These are phyloP conservation scores for Rosellinia necatrix DNA, from an alignment of 2,329 filamentous ascomycete species.

Conservation along the genomic window DNA sequence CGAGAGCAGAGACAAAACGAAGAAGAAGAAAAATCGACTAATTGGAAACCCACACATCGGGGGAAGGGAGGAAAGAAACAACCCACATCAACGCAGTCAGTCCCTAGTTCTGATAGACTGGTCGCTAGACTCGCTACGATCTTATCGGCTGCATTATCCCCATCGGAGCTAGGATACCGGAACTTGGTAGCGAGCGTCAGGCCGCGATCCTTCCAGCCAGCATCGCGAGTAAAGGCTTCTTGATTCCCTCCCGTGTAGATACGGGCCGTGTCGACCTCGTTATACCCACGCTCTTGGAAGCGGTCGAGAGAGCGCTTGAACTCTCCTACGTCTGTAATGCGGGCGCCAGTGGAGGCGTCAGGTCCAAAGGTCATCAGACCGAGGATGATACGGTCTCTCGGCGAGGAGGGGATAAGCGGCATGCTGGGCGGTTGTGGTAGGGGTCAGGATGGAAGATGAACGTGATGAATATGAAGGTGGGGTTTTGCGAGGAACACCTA, in stretches of 20 bases:
- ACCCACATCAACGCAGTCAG: slow-evolving; percentile 71
- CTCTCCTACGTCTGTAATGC: slow-evolving; percentile 69
- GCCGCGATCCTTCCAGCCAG: slow-evolving; percentile 78
- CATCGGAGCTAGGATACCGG: slow-evolving; percentile 63
- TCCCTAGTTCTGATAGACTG: slow-evolving; percentile 72
- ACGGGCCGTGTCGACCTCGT: slow-evolving; percentile 83
- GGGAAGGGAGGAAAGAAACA: neutral
- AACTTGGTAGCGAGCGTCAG: slow-evolving; percentile 79
- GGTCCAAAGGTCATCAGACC: slow-evolving; percentile 87
- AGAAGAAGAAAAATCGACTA: no score
- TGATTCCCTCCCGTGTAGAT: slow-evolving; percentile 73
- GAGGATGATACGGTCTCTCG: slow-evolving; percentile 74
- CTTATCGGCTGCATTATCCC: slow-evolving; percentile 65
- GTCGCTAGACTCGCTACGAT: slow-evolving; percentile 68
- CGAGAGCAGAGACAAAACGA: no score
- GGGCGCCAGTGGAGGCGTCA: slow-evolving; percentile 63
- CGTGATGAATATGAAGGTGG: neutral
- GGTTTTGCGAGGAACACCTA: no score
- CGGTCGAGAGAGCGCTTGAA: slow-evolving; percentile 75
- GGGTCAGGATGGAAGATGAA: neutral
- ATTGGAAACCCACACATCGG: no score
- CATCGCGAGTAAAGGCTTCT: slow-evolving; percentile 76
- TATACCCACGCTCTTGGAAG: slow-evolving; percentile 79
- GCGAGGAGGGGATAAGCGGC: slow-evolving; percentile 50
- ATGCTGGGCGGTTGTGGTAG: slow-evolving; percentile 40